Conservation (phyloP, 2,329 filamentous ascomycete species). For the Macrophomina pseudophaseolina region DNA sequence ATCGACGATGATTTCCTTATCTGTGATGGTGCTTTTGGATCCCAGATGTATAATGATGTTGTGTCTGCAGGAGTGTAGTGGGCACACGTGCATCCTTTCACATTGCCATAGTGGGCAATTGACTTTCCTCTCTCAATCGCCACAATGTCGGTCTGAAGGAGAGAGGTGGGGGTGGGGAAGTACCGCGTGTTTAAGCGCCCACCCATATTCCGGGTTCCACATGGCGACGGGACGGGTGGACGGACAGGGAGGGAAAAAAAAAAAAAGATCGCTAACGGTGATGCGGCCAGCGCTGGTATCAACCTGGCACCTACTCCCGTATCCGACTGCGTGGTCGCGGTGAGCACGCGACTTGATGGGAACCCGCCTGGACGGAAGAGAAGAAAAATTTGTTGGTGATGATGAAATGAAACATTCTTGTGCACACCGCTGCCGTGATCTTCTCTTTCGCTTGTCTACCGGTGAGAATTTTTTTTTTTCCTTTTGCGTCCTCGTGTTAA, state of each 20-base stretch:
- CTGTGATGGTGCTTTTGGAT: not conserved
- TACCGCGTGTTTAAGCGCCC: not conserved
- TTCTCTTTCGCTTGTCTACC: not conserved
- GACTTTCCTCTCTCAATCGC: not conserved
- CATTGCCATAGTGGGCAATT: not conserved
- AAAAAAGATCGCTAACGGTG: too few relatives aligned
- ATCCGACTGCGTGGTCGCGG: not conserved
- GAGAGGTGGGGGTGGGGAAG: not conserved
- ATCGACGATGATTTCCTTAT: not conserved
- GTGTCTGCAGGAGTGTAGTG: not conserved
- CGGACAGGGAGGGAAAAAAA: too few relatives aligned
- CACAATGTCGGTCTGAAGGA: not conserved
- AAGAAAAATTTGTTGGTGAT: not conserved
- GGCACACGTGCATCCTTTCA: too few relatives aligned
- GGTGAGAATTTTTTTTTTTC: not conserved
- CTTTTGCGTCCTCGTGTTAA: not conserved
- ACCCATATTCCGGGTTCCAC: not conserved
- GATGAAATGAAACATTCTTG: not conserved
- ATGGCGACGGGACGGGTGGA: not conserved
- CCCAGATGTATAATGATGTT: not conserved
- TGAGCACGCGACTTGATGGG: not conserved
- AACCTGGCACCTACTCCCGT: not conserved
- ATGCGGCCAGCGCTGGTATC: not conserved
- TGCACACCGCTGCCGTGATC: not conserved
- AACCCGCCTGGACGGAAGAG: not conserved